Percentiles rank a stretch among this genome's conserved stretches.
Evolutionary conservation across 2,329 filamentous ascomycete genomes (phyloP).

Genomic region (Epichloe glyceriae): DNA sequence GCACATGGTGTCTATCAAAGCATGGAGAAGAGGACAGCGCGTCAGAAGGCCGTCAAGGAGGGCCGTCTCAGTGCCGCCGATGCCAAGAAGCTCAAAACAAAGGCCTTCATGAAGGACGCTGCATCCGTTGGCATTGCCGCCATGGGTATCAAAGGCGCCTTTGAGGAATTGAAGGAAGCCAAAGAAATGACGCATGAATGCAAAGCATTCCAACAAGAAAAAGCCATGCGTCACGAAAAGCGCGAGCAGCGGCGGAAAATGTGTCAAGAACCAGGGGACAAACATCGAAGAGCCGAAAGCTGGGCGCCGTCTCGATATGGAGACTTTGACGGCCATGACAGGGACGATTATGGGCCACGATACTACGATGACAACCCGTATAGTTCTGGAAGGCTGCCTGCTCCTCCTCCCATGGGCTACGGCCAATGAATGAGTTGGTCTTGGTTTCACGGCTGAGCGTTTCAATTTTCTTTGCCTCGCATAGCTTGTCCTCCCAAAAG

Average conservation of each 20-base stretch:
- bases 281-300: conserved; percentile 29
- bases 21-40: conserved; percentile 41
- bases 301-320: conserved; percentile 27
- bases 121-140: conserved; percentile 47
- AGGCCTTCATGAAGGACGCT: conserved; percentile 43
- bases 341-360: conserved; percentile 29
- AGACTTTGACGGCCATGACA: conserved; percentile 26
- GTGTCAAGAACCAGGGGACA: conserved; percentile 18
- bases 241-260: conserved; percentile 25
- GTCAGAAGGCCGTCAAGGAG: conserved; percentile 40
- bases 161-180: conserved; percentile 43
- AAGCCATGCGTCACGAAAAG: conserved; percentile 33
- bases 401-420: conserved; percentile 16
- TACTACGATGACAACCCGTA: conserved; percentile 37
- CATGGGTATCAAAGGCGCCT: conserved; percentile 42
- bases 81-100: conserved; percentile 44
- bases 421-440: conserved; percentile 3
- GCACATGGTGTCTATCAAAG: conserved; percentile 45
- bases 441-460: too few species aligned
- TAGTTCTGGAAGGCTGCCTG: conserved; percentile 25
- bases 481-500: too few species aligned
- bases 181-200: conserved; percentile 35
- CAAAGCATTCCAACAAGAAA: conserved; percentile 36
- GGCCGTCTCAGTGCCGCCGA: conserved; percentile 37
- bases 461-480: too few species aligned